Evolutionary conservation across 495 filamentous ascomycete genomes (phyloP).

Genomic region (Wilcoxina mikolae): DNA sequence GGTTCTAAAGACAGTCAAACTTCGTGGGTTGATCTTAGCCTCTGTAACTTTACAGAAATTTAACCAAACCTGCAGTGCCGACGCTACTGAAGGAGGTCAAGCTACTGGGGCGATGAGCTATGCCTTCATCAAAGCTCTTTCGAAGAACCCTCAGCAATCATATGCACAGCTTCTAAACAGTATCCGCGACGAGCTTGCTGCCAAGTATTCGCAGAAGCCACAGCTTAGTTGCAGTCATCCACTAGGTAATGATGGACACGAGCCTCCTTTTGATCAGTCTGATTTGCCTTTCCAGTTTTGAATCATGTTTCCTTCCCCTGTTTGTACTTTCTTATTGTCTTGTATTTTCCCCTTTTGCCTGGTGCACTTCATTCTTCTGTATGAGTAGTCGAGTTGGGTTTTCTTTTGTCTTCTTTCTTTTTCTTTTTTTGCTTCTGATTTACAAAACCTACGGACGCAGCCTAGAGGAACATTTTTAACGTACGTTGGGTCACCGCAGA

Average conservation of each 20-base stretch:
- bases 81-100: constrained; percentile 55
- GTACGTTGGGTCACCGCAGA: constrained; percentile 34
- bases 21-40: constrained; percentile 43
- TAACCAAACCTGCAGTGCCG: constrained; percentile 35
- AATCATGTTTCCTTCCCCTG: constrained; percentile 1
- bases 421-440: constrained; percentile 14
- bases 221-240: constrained; percentile 95
- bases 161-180: constrained; percentile 91
- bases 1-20: constrained; percentile 95
- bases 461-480: constrained; percentile 26
- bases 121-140: constrained; percentile 85
- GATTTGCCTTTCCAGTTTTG: constrained; percentile 24
- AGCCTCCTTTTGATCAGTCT: constrained; percentile 21
- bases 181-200: constrained; percentile 79
- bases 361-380: background rate
- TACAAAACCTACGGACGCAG: constrained; percentile 14
- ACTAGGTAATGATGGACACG: constrained; percentile 48
- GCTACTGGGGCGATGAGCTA: constrained; percentile 97
- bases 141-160: constrained; percentile 96
- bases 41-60: background rate
- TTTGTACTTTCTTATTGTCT: constrained; percentile 1
- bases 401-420: constrained; percentile 12
- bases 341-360: background rate
- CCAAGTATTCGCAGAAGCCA: constrained; percentile 88
- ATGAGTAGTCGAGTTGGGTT: background rate